Percentiles rank a stretch among this genome's conserved stretches.
Conservation (phyloP, 2,329 filamentous ascomycete genomes). For the Aspergillus novoparasiticus region DNA sequence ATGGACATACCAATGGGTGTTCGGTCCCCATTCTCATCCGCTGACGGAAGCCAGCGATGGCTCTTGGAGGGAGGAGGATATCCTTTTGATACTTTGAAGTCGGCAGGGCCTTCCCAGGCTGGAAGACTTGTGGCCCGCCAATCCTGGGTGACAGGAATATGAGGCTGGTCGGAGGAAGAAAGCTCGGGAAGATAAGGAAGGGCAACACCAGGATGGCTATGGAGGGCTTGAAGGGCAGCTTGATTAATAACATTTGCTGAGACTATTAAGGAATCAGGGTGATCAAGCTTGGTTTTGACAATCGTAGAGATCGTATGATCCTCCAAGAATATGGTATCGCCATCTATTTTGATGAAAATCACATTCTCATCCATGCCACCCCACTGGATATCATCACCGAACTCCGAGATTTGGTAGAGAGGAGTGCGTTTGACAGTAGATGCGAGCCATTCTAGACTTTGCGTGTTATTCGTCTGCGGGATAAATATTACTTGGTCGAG, state of each 20-base stretch:
- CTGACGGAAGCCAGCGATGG: constrained; percentile 56
- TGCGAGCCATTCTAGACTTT: constrained; percentile 41
- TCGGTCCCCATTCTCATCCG: constrained; percentile 37
- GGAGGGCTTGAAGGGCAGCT: constrained; percentile 56
- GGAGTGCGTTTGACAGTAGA: constrained; percentile 31
- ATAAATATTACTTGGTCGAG: constrained; percentile 48
- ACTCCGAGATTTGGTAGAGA: constrained; percentile 30
- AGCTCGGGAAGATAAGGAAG: constrained; percentile 58
- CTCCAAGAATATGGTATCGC: constrained; percentile 47
- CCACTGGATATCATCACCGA: constrained; percentile 15
- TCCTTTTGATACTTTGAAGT: constrained; percentile 31
- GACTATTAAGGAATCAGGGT: constrained; percentile 55
- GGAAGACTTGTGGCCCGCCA: constrained; percentile 41
- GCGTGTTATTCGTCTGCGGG: constrained; percentile 39
- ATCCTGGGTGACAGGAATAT: constrained; percentile 21
- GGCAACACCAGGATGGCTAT: constrained; percentile 56
- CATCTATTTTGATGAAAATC: constrained; percentile 49
- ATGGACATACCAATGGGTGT: constrained; percentile 53
- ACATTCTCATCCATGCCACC: constrained; percentile 23
- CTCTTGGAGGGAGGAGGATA: constrained; percentile 34
- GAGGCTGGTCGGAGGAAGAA: constrained; percentile 20
- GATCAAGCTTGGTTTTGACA: constrained; percentile 54
- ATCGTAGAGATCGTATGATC: constrained; percentile 55
- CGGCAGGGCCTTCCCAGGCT: constrained; percentile 34
- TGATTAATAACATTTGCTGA: constrained; percentile 62